Evolutionary conservation across 192 early-diverging fungal species (phyloP), one percentile per base, ranked within the genome.

Genomic region (Coemansia asiatica): DNA sequence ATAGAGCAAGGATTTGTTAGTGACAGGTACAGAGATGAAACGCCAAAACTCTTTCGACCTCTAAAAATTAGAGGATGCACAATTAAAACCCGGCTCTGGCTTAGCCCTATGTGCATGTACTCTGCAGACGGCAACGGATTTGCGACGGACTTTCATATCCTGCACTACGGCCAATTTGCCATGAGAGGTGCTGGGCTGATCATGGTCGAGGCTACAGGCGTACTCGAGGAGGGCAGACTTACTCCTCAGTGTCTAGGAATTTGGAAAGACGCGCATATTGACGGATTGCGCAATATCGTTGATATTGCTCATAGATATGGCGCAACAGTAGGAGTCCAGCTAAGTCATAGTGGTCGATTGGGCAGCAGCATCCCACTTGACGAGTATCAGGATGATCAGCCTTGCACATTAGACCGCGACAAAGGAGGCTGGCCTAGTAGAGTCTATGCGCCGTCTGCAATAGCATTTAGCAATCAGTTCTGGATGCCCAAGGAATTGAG

Each of bases 31-130:
- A 54, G 57, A 1, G 31, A 25, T 54, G 58, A 56, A 2, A 33
- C 71, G 19, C 83, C 77, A 53, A 78, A 79, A 50, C 81, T 93
- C 4, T 93, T 90, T 69, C 71, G 82, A 51, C 91, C 94, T 0
- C 74, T 94, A 18, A 86, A 69, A 0, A 71, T 93, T 60, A 86
- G 90, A 56, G 71, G 72, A 6, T 54, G 88, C 28, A 87, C 83
- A 10, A 78, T 92, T 56, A 89, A 90, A 53, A 96, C 95, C 80
- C 84, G 93, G 19, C 71, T 92, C 29, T 81, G 80, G 10, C 87
- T 94, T 23, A 85, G 90, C 16, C 94, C 94, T 48, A 95, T 94
- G 93, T 93, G 92, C 80, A 87, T 84, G 85, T 92, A 91, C 71
- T 87, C 87, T 15, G 66, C 84, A 2, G 63, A 83, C 7, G 85